Evolutionary conservation across 306 rosid species (phyloP).

Genomic region (Acacia confusa): DNA sequence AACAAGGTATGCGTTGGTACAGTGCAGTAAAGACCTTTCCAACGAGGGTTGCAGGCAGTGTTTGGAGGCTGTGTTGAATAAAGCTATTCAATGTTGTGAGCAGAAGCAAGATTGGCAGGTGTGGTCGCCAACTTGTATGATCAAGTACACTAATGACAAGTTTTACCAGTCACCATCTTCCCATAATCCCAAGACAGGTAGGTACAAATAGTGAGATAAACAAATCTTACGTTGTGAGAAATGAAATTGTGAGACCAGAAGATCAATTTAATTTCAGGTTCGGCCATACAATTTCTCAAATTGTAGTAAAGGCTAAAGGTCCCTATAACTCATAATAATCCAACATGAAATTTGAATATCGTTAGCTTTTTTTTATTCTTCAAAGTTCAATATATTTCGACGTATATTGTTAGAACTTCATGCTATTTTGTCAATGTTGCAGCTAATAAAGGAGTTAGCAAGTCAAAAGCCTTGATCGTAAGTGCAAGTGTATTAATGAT

Average conservation of each 20-base stretch:
- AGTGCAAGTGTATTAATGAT: background rate
- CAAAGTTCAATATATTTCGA: too few relatives aligned
- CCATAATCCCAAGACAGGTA: background rate
- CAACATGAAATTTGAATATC: too few relatives aligned
- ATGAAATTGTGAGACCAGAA: too few relatives aligned
- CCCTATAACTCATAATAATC: too few relatives aligned
- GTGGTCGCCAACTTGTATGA: background rate
- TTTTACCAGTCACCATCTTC: background rate
- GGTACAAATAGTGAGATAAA: too few relatives aligned
- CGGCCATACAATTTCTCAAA: too few relatives aligned
- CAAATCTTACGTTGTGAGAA: too few relatives aligned
- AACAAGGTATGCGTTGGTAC: background rate
- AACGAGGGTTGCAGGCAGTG: background rate
- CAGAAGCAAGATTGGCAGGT: background rate
- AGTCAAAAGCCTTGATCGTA: background rate
- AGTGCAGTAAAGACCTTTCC: background rate
- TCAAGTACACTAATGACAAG: background rate
- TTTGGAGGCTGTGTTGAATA: background rate
- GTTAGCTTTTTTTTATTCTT: background rate
- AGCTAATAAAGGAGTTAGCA: background rate
- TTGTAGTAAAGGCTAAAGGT: too few relatives aligned
- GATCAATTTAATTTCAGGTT: too few relatives aligned
- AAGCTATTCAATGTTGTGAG: background rate
- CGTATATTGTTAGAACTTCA: too few relatives aligned
- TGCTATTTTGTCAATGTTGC: background rate